phyloP scores from a whole-genome alignment of 306 rosid genomes.

The Alnus glutinosa region DNA sequence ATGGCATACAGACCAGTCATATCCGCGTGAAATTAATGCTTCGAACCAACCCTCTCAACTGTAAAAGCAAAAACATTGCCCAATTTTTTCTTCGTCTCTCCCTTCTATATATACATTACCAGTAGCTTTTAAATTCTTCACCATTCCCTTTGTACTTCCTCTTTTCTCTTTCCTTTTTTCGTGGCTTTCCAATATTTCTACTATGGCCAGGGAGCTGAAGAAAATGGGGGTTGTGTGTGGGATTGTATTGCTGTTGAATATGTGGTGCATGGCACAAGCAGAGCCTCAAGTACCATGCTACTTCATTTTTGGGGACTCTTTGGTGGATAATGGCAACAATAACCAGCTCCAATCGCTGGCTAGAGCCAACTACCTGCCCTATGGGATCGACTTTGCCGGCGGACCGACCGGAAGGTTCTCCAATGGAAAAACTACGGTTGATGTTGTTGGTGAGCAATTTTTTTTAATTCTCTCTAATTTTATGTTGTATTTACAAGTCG shows the following conservation, averaged over 20 bases:
- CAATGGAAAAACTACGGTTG: conserved; percentile 81
- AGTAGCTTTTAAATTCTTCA: conserved; percentile 24
- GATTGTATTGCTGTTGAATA: conserved; percentile 32
- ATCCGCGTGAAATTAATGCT: too few species aligned
- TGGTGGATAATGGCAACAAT: conserved; percentile 90
- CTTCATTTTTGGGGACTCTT: conserved; percentile 91
- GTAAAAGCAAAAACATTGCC: too few species aligned
- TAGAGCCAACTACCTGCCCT: conserved; percentile 75
- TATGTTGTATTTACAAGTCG: too few species aligned
- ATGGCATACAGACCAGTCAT: too few species aligned
- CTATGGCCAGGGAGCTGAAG: conserved; percentile 16
- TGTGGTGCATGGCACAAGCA: conserved; percentile 34
- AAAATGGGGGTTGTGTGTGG: conserved; percentile 15
- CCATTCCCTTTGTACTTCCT: background rate
- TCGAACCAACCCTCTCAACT: too few species aligned
- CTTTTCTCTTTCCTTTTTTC: background rate
- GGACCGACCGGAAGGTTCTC: conserved; percentile 92
- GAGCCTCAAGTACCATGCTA: conserved; percentile 82
- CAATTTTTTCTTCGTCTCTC: too few species aligned
- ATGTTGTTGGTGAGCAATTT: conserved; percentile 64
- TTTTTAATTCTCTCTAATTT: background rate
- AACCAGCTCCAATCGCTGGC: conserved; percentile 75
- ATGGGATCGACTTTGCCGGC: conserved; percentile 68
- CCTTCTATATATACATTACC: too few species aligned
- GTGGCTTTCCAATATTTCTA: background rate